Evolutionary conservation across 2,329 filamentous ascomycete species (phyloP), one percentile per base, ranked within the genome.

Genomic region (Aspergillus sp.): DNA sequence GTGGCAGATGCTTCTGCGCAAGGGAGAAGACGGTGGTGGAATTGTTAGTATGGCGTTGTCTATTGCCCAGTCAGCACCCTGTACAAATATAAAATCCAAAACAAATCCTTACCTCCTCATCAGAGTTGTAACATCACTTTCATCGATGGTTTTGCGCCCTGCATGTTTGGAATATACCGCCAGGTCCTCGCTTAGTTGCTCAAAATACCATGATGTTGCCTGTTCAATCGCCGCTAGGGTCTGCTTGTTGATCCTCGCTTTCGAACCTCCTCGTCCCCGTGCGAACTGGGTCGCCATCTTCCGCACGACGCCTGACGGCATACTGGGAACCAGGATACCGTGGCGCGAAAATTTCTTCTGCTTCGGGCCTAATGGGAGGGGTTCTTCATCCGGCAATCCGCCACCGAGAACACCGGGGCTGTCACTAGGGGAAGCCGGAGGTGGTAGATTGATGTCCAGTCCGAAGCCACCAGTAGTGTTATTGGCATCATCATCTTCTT

Each of bases 181-280:
- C 46, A 95, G 69, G 61, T 94, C 88, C 50, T 89, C 85, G 42
- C 86, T 82, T 2, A 86, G 73, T 65, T 95, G 89, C 68, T 94
- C 88, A 63, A 95, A 94, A 66, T 89, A 95, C 85, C 88, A 93
- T 51, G 94, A 87, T 2, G 86, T 86, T 1, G 88, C 87, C 62
- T 88, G 83, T 58, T 84, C 82, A 45, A 95, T 80, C 4, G 84
- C 83, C 29, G 79, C 77, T 34, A 94, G 70, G 1, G 86, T 83
- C 44, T 93, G 86, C 41, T 85, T 81, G 48, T 77, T 81, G 41
- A 94, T 78, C 54, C 83, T 86, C 4, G 79, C 72, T 56, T 84
- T 87, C 55, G 77, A 77, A 7, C 77, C 73, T 19, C 82, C 81
- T 40, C 82, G 79, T 3, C 79, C 80, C 56, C 82, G 81, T 19